Evolutionary conservation across 306 rosid species (phyloP), one percentile per base, ranked within the genome.

Genomic region (Cajanus cajan): DNA sequence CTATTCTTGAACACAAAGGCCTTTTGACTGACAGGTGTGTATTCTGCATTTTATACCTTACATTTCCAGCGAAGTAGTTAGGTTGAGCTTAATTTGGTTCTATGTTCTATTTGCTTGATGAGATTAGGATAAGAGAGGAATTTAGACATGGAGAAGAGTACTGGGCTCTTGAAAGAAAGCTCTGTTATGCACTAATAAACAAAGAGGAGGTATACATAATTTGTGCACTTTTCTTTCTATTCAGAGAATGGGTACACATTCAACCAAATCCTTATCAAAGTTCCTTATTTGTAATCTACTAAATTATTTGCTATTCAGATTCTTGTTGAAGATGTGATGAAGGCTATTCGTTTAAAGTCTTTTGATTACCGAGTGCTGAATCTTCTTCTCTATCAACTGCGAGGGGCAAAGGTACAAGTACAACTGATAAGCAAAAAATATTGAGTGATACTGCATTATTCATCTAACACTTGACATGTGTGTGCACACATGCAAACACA

Each of bases 161-260:
- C 65, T 94, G 98, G 98, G 85, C 89, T 50, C 87, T 94, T 33
- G 98, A 94, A 88, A 89, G 97, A 89, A 87, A 80, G 87, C 97
- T 94, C 68, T 94, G 98, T 79, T 72, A 75, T 78, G 91, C 97
- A 2, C 71, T 92, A 55, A 62, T 43, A 22, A 84, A 82, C 37
- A 71, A 83, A 71, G 82, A 71, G 64, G 88, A 89, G 96, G 98
- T 94, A 84, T 47, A 47, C 67, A 43, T 63, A 78, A 68, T 55
- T 8, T 59, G 34, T 16, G 8, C 69, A 24, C 47, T 81, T 74
- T 47, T 74, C 44, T 11, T n/a, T 70, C 59, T 71, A 51, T 64
- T 74, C 10, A 28, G 50, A 36, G 31, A 57, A 25, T 22, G 22
- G 14, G 28, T 19, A 31, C 11, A 7, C 15, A 24, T 25, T 28